A percentile compares a stretch with the other conserved stretches of the same genome.
phyloP scores from a whole-genome alignment of 257 asterid species.

The Orobanche coerulescens region DNA sequence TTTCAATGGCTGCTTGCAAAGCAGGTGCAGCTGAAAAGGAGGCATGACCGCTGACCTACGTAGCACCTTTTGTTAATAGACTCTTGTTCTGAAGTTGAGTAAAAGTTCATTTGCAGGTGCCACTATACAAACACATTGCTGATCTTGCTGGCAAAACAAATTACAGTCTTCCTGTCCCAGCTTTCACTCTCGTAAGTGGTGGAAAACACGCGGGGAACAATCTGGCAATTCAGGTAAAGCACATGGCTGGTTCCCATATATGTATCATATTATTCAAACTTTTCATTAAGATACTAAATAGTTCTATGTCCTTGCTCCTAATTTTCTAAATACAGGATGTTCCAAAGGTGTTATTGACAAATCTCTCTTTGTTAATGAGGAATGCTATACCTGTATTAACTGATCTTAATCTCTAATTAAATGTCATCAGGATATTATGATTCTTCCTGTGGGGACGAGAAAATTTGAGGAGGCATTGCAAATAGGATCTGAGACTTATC shows the following conservation, averaged over 20 bases:
- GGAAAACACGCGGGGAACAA: conserved; percentile 84
- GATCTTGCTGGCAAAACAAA: conserved; percentile 80
- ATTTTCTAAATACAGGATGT: not conserved
- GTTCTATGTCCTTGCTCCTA: conserved; percentile 1
- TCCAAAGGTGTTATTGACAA: conserved; percentile 1
- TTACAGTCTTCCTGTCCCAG: conserved; percentile 76
- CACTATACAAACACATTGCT: conserved; percentile 91
- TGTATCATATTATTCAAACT: conserved; percentile 1
- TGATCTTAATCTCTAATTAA: conserved; percentile 10
- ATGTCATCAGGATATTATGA: conserved; percentile 68
- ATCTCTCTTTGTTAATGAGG: conserved; percentile 11
- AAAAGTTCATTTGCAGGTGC: conserved; percentile 49
- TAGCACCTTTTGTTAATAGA: not conserved
- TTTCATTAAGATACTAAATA: not conserved
- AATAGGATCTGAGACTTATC: conserved; percentile 96
- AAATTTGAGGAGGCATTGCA: conserved; percentile 91
- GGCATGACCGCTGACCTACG: conserved; percentile 35
- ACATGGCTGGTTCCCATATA: conserved; percentile 8
- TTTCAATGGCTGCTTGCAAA: conserved; percentile 97
- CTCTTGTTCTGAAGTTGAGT: conserved; percentile 7
- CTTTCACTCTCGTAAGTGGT: conserved; percentile 86
- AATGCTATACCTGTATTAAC: not conserved
- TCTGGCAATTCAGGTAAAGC: conserved; percentile 66
- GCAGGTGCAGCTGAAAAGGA: conserved; percentile 99
- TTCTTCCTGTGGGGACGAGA: conserved; percentile 84